These are phyloP conservation scores for Auricularia auricula-judae DNA, from an alignment of 768 basidiomycete genomes.

Conservation along the genomic window DNA sequence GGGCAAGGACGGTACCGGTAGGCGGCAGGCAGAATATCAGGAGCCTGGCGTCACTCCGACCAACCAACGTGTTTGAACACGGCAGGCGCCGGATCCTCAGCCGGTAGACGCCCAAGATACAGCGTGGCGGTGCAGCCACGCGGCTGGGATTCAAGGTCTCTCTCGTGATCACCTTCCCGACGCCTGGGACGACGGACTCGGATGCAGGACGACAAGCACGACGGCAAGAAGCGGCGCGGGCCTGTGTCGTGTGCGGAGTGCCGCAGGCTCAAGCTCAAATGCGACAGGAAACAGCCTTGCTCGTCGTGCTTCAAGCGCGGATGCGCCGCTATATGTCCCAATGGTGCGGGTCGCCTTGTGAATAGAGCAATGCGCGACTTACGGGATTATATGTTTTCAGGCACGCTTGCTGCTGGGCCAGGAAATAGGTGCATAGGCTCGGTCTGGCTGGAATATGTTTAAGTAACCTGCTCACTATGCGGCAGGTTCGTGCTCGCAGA, in stretches of 20 bases:
- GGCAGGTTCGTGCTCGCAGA: slow-evolving; percentile 53
- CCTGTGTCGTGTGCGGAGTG: slow-evolving; percentile 37
- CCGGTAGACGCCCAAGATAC: no score
- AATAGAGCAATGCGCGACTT: no score
- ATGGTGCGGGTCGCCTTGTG: not conserved
- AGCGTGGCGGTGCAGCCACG: no score
- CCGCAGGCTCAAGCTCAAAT: slow-evolving; percentile 62
- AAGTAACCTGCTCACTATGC: not conserved
- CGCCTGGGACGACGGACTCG: no score
- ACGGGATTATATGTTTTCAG: slow-evolving; percentile 12
- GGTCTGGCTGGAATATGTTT: not conserved
- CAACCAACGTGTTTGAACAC: no score
- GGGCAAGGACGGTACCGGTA: no score
- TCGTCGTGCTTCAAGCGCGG: slow-evolving; percentile 42
- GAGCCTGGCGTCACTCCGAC: no score
- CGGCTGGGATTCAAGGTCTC: no score
- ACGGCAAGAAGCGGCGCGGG: not conserved
- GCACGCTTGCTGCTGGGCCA: slow-evolving; percentile 41
- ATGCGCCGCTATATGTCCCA: not conserved
- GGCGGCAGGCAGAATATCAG: no score
- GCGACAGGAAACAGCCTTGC: slow-evolving; percentile 73
- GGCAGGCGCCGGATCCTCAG: no score
- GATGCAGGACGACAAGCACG: not conserved
- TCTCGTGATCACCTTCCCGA: no score
- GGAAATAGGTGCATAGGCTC: slow-evolving; percentile 37